Percentiles rank a stretch among this genome's conserved stretches.
These are phyloP conservation scores for Carex littledalei DNA, from an alignment of 176 grass and related monocot genomes.

Conservation along the genomic window DNA sequence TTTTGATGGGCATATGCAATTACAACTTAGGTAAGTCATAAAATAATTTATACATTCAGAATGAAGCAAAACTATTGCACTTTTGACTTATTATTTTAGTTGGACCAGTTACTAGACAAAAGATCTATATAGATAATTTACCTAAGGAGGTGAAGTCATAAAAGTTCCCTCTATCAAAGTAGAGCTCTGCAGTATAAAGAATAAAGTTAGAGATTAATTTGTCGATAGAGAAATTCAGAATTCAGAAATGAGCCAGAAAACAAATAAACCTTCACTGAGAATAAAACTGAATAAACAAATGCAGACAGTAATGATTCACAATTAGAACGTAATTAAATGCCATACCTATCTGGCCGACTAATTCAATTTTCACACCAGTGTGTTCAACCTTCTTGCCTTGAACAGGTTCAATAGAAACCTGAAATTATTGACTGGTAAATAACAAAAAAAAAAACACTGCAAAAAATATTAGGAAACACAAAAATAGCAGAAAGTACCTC, in stretches of 20 bases:
- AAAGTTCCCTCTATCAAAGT: conserved; percentile 86
- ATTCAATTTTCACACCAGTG: conserved; percentile 75
- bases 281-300: conserved; percentile 11
- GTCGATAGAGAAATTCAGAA: not conserved
- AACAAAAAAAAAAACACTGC: not conserved
- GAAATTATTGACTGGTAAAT: conserved; percentile 6
- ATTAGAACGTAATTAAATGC: not conserved
- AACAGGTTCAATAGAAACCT: conserved; percentile 75
- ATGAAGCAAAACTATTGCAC: not conserved
- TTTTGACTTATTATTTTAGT: not conserved
- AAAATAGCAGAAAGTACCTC: conserved; percentile 35
- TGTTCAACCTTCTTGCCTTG: conserved; percentile 88
- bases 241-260: not conserved
- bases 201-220: conserved; percentile 6
- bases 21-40: not conserved
- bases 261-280: not conserved
- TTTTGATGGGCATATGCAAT: not conserved
- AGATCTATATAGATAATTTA: conserved; percentile 11
- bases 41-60: conserved; percentile 1
- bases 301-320: not conserved
- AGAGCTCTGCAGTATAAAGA: conserved; percentile 48
- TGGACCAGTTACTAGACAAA: not conserved
- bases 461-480: conserved; percentile 10
- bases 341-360: conserved; percentile 88
- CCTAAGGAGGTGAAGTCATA: conserved; percentile 94